Conservation (phyloP, 345 rosid species). For the Heritiera littoralis region DNA sequence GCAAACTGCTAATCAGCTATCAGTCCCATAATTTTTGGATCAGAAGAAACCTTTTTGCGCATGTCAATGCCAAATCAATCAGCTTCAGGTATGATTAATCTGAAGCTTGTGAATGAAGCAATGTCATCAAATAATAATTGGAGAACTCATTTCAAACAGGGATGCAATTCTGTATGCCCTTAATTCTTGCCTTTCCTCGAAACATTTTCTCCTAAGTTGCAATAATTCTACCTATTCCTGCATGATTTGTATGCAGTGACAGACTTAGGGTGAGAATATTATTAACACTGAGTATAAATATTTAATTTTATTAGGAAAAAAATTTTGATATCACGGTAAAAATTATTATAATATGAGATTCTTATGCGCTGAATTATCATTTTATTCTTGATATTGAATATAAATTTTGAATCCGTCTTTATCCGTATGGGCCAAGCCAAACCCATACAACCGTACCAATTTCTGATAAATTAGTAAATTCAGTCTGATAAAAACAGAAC, state of each 20-base stretch:
- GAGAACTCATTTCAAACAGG: background rate
- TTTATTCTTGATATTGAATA: no score
- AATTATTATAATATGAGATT: no score
- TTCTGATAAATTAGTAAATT: background rate
- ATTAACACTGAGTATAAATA: no score
- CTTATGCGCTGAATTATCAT: no score
- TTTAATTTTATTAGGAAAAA: no score
- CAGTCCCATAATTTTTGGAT: conserved; percentile 5
- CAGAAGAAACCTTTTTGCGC: conserved; percentile 5
- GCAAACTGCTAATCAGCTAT: background rate
- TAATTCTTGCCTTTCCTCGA: background rate
- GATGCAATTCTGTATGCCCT: background rate
- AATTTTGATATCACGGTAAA: no score
- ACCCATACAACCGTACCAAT: background rate
- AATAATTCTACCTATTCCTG: background rate
- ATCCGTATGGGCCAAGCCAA: background rate
- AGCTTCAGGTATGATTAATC: background rate
- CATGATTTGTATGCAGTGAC: background rate
- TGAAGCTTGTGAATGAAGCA: conserved; percentile 10
- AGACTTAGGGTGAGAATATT: no score
- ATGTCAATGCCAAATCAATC: conserved; percentile 18
- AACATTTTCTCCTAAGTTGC: background rate
- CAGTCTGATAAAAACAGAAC: background rate
- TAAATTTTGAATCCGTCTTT: no score
- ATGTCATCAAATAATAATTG: background rate